Evolutionary conservation across 75 land plant genomes (phyloP).

Genomic region (Picea sitchensis): DNA sequence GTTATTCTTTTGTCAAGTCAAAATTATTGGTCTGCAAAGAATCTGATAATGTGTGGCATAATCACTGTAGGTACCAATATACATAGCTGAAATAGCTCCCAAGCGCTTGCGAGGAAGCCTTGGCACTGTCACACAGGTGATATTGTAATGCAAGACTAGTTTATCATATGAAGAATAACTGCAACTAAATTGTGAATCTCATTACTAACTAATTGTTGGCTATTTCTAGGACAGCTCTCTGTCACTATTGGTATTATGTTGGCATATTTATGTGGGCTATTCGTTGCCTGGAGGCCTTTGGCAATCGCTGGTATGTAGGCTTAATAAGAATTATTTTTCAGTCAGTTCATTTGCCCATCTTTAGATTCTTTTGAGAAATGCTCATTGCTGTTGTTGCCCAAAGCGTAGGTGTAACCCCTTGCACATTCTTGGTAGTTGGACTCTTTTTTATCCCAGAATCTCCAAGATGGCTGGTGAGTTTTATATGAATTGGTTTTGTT

Average conservation of each 20-base stretch:
- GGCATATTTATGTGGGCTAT: constrained; percentile 56
- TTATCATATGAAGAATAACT: neutral
- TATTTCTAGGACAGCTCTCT: constrained; percentile 43
- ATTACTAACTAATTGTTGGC: neutral
- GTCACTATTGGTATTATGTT: constrained; percentile 79
- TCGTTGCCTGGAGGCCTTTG: constrained; percentile 62
- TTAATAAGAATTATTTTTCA: neutral
- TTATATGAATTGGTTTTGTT: neutral
- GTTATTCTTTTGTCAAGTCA: too few species aligned
- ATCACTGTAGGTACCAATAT: constrained; percentile 55
- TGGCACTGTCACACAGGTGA: constrained; percentile 85
- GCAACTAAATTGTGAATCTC: neutral
- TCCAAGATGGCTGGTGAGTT: constrained; percentile 92
- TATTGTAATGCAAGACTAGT: neutral
- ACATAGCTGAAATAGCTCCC: constrained; percentile 91
- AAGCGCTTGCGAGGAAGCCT: constrained; percentile 77
- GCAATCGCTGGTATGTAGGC: constrained; percentile 57
- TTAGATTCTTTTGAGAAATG: too few species aligned
- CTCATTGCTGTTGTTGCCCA: too few species aligned
- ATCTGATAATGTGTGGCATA: neutral
- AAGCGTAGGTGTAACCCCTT: constrained; percentile 62
- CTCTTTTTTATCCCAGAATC: constrained; percentile 80
- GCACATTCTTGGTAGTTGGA: constrained; percentile 55
- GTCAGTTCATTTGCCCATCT: too few species aligned
- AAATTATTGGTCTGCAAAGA: too few species aligned